Evolutionary conservation across 768 basidiomycete genomes (phyloP).

Genomic region (Boletales sp.): DNA sequence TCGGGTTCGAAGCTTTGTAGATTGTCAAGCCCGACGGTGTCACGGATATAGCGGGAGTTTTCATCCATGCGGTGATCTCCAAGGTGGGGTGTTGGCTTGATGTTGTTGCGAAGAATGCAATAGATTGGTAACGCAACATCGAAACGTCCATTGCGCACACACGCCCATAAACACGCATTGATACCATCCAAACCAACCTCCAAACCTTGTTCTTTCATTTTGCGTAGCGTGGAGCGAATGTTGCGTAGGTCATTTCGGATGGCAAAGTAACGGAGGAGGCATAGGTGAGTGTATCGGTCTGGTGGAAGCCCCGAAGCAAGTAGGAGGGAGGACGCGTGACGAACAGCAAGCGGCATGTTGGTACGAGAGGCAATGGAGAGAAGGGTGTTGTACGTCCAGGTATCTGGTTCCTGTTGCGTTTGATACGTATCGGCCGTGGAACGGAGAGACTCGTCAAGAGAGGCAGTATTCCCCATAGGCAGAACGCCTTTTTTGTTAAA

Average conservation of each 20-base stretch:
- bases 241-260: constrained; percentile 44
- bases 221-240: constrained; percentile 52
- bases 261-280: constrained; percentile 55
- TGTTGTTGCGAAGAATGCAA: constrained; percentile 55
- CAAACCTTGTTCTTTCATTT: constrained; percentile 48
- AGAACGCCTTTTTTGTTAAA: constrained; percentile 57
- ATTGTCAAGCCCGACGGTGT: constrained; percentile 45
- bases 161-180: constrained; percentile 73
- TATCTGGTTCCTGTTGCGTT: constrained; percentile 46
- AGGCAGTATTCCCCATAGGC: neutral
- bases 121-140: constrained; percentile 64
- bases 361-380: constrained; percentile 61
- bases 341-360: constrained; percentile 38
- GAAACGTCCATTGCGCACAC: constrained; percentile 46
- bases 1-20: constrained; percentile 49
- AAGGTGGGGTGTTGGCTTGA: constrained; percentile 33
- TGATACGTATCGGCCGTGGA: neutral
- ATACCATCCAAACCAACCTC: constrained; percentile 61
- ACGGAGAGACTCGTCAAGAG: constrained; percentile 11
- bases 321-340: constrained; percentile 53
- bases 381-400: constrained; percentile 67
- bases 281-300: constrained; percentile 60
- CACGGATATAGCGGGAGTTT: constrained; percentile 36
- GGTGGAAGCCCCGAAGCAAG: constrained; percentile 51
- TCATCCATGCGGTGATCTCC: constrained; percentile 35